phyloP scores from a whole-genome alignment of 352 stramenopile species.

The Pythium sukuiense region DNA sequence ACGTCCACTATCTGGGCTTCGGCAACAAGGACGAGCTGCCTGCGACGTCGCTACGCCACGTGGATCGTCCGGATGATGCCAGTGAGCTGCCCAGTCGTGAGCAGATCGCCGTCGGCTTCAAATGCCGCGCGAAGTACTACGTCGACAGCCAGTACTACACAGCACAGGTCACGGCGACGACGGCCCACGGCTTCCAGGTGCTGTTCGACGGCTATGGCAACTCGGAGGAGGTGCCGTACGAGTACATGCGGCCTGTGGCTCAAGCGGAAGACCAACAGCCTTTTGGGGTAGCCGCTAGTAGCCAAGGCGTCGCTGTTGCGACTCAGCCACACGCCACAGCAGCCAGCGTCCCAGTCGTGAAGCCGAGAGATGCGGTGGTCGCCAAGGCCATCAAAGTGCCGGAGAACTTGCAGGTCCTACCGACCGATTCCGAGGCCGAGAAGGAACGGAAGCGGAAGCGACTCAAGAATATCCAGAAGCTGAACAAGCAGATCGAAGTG shows the following conservation, averaged over 20 bases:
- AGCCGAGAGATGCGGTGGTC: conserved; percentile 35
- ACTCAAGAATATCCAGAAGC: conserved; percentile 78
- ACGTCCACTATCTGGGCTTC: conserved; percentile 77
- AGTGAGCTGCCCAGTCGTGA: conserved; percentile 40
- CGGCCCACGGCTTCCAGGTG: conserved; percentile 74
- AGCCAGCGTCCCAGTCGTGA: conserved; percentile 14
- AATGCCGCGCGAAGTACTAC: conserved; percentile 81
- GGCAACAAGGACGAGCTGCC: conserved; percentile 57
- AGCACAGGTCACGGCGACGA: conserved; percentile 64
- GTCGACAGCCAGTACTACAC: conserved; percentile 76
- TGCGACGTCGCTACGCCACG: conserved; percentile 38
- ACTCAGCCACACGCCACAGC: neutral
- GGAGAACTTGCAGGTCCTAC: conserved; percentile 80
- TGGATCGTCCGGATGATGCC: conserved; percentile 18
- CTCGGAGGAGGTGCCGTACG: conserved; percentile 87
- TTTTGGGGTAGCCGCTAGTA: neutral
- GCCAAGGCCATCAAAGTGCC: conserved; percentile 85
- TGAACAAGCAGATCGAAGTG: conserved; percentile 86
- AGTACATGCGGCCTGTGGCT: conserved; percentile 67
- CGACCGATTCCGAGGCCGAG: conserved; percentile 81
- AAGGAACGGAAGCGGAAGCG: conserved; percentile 86
- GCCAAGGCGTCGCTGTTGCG: neutral
- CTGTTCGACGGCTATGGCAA: conserved; percentile 90
- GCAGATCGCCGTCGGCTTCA: conserved; percentile 52
- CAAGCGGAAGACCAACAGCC: neutral